Evolutionary conservation across 1,284 basidiomycete species (phyloP).

Genomic region (Apiotrichum mycotoxinovorans): DNA sequence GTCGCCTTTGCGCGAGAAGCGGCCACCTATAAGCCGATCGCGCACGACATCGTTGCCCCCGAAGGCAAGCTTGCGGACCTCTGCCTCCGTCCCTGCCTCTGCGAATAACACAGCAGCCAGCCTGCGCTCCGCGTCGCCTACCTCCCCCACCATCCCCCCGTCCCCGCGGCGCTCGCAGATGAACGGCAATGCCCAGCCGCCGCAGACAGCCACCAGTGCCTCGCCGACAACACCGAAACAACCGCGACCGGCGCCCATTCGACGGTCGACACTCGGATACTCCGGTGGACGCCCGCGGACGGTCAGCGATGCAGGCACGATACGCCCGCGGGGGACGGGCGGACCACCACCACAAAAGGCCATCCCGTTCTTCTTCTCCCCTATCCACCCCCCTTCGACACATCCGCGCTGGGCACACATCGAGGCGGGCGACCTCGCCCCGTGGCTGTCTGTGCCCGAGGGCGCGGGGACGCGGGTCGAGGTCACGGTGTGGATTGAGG

Average conservation of each 20-base stretch:
- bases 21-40: not conserved
- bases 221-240: not conserved
- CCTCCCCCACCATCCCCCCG: not conserved
- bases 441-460: constrained; percentile 37
- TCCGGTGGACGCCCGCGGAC: not conserved
- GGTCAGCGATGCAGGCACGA: not conserved
- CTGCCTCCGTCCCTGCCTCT: not conserved
- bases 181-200: constrained; percentile 2
- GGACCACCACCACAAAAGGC: too few relatives aligned
- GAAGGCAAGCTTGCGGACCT: not conserved
- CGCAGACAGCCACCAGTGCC: too few relatives aligned
- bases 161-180: not conserved
- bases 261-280: constrained; percentile 14
- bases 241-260: constrained; percentile 3
- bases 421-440: constrained; percentile 41
- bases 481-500: constrained; percentile 45
- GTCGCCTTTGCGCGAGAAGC: not conserved
- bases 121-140: not conserved
- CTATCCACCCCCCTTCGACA: constrained; percentile 42
- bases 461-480: constrained; percentile 24
- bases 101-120: not conserved
- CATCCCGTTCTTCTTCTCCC: constrained; percentile 48
- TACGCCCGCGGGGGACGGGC: too few relatives aligned
- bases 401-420: constrained; percentile 43
- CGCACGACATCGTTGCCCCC: constrained; percentile 16